phyloP scores from a whole-genome alignment of 2,329 filamentous ascomycete species.

The Aspergillus ustus region DNA sequence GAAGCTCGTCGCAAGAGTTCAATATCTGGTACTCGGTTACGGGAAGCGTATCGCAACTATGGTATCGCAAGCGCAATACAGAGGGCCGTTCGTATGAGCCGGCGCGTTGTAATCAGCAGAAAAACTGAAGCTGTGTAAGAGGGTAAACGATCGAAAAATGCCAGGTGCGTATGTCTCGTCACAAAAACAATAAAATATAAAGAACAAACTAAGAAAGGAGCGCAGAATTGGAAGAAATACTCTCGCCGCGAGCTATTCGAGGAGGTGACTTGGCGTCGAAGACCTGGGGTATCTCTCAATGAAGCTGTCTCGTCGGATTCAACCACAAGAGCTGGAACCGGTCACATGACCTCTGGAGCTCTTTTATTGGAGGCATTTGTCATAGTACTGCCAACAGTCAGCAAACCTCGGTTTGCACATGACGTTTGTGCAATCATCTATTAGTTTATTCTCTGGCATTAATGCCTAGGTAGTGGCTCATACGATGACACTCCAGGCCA shows the following conservation, averaged over 20 bases:
- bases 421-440: neutral
- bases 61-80: neutral
- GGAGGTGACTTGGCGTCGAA: slow-evolving; percentile 8
- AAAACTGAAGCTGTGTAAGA: slow-evolving; percentile 8
- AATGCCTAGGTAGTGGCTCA: neutral
- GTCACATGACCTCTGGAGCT: slow-evolving; percentile 22
- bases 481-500: slow-evolving; percentile 1
- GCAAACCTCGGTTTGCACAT: slow-evolving; percentile 14
- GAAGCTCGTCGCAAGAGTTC: neutral
- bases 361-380: too few relatives aligned
- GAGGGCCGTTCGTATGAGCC: neutral
- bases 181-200: slow-evolving; percentile 6
- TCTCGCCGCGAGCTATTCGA: slow-evolving; percentile 4
- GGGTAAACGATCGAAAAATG: slow-evolving; percentile 15
- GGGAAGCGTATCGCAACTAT: neutral
- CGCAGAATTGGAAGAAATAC: neutral
- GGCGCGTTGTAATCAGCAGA: neutral
- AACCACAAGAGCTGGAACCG: slow-evolving; percentile 10
- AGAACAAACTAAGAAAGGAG: slow-evolving; percentile 3
- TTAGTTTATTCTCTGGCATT: slow-evolving; percentile 3
- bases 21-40: neutral
- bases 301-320: slow-evolving; percentile 14
- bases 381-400: too few relatives aligned
- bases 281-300: slow-evolving; percentile 12
- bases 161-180: slow-evolving; percentile 15